Conservation (phyloP, 495 filamentous ascomycete genomes). For the Mytilinidion resinicola region DNA sequence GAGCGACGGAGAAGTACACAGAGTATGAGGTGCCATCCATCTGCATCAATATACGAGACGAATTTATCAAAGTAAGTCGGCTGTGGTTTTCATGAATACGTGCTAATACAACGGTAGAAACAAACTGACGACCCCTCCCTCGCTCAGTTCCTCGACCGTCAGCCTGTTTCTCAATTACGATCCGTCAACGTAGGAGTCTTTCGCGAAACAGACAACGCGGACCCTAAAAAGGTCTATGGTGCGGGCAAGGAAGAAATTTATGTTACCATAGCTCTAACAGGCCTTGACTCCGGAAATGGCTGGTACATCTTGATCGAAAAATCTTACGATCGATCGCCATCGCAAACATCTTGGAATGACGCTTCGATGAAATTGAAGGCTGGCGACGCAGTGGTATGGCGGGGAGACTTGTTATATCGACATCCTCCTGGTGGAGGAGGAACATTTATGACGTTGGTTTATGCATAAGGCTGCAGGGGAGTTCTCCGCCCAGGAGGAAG, state of each 20-base stretch:
- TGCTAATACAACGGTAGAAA: neutral
- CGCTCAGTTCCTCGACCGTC: neutral
- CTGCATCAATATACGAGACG: neutral
- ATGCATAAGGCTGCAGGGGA: neutral
- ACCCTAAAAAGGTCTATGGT: neutral
- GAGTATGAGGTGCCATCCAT: neutral
- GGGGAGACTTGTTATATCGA: neutral
- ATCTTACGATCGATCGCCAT: neutral
- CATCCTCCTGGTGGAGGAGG: neutral
- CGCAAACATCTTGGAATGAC: neutral
- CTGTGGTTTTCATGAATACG: neutral
- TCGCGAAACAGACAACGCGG: neutral
- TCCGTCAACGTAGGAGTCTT: neutral
- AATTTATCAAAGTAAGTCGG: neutral
- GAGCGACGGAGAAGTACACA: neutral
- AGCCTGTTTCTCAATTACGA: neutral
- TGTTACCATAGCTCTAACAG: neutral
- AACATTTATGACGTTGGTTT: neutral
- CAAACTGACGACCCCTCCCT: neutral
- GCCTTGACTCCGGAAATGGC: neutral
- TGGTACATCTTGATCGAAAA: neutral
- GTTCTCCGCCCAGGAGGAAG: neutral
- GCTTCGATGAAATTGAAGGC: neutral
- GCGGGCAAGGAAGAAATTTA: neutral
- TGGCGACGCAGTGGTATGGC: neutral